Base-by-base conservation (phyloP, 345 rosid species). In the Garcia nutans region DNA sequence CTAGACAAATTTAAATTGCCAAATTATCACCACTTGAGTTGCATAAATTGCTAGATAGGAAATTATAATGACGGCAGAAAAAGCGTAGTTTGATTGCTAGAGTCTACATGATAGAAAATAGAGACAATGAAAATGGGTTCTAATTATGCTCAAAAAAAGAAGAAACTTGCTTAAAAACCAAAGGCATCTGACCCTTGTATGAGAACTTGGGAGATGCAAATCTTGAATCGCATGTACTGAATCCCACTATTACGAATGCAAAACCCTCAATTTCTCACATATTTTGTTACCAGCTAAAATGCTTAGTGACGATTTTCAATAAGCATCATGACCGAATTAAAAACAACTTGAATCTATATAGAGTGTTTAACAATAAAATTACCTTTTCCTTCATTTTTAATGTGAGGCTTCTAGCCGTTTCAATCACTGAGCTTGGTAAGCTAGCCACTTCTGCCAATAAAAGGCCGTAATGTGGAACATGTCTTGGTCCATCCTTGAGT, bases 391-490 rank as follows among this genome's bases (percentile, higher is more conserved):
- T 86, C 76, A 90, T 87, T 80, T 83, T 86, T 64, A 91, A 79
- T 63, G 96, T 90, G 75, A 96, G 93, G 79, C 71, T 79, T 84
- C 84, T 84, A n/a, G 99, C 98, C 10, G 83, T 88, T 80, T 95
- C 96, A 65, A 90, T 82, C 81, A 95, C 97, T 13, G 94, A 79
- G 79, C 74, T 82, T 31, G 99, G 98, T 74, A 95, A 76, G 75
- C 99, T 97, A 20, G 98, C 98, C 64, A 87, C 91, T 78, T 96
- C 85, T 3, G 98, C 99, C 82, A 91, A 66, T 31, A 88, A 79
- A 82, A 93, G 97, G 78, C 99, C 96, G 65, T 91, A 96, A 79
- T 91, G 94, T 19, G 93, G 92, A 74, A 96, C 87, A 74, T 82
- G 89, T 68, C 85, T 84, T 1, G 83, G 88, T 73, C 99, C 99